A percentile compares a stretch with the other conserved stretches of the same genome.
phyloP scores from a whole-genome alignment of 176 grass and related monocot genomes.

The Miscanthus lutarioriparius region DNA sequence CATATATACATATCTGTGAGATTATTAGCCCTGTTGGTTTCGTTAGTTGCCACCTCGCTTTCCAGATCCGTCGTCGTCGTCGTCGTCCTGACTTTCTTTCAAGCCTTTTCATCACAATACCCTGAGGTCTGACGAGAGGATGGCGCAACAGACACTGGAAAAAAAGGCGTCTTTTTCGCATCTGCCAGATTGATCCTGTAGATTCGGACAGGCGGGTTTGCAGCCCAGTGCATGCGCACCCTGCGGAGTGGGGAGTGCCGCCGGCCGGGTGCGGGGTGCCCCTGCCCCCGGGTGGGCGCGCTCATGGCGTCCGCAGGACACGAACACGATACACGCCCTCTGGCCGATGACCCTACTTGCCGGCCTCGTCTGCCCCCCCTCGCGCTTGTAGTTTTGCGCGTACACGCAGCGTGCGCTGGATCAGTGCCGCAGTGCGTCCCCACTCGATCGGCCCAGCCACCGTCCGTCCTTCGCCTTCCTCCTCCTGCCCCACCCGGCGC shows the following conservation, averaged over 20 bases:
- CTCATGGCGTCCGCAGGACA: neutral
- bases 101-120: neutral
- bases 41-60: conserved; percentile 27
- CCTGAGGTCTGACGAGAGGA: neutral
- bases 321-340: no score
- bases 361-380: neutral
- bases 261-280: neutral
- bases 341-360: neutral
- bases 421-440: neutral
- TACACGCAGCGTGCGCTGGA: conserved; percentile 4
- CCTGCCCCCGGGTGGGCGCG: neutral
- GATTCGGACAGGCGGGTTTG: conserved; percentile 23
- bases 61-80: neutral
- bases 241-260: neutral
- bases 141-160: neutral
- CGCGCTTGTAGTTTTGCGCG: conserved; percentile 29
- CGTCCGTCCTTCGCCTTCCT: neutral
- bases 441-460: neutral
- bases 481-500: neutral
- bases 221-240: no score
- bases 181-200: conserved; percentile 34
- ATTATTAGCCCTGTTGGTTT: neutral
- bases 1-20: no score
- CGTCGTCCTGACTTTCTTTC: neutral
- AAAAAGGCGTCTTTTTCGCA: conserved; percentile 4